Evolutionary conservation across 1,284 basidiomycete species (phyloP).

Genomic region (Vanrija sp.): DNA sequence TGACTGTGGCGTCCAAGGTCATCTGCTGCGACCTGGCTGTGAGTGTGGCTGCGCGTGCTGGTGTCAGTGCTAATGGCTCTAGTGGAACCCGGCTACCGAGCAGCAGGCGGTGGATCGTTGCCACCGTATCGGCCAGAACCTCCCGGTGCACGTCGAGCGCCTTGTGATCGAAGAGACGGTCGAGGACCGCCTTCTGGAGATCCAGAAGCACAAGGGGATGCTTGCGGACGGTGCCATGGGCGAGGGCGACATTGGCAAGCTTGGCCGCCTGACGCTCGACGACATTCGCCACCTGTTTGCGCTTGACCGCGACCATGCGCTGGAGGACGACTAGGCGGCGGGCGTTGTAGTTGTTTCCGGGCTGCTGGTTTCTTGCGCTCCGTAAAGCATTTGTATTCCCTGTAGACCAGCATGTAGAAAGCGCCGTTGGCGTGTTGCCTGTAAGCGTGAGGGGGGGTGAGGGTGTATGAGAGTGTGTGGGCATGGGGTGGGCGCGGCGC

Average conservation of each 20-base stretch:
- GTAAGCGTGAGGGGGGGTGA: too few species aligned
- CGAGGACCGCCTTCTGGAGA: slow-evolving; percentile 30
- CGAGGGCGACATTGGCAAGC: slow-evolving; percentile 35
- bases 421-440: too few species aligned
- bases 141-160: slow-evolving; percentile 76
- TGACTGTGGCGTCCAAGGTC: slow-evolving; percentile 40
- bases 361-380: too few species aligned
- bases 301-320: background rate
- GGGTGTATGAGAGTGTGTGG: too few species aligned
- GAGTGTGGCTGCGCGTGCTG: background rate
- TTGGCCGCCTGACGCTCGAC: slow-evolving; percentile 13
- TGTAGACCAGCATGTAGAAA: too few species aligned
- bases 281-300: slow-evolving; percentile 18
- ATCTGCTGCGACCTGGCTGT: slow-evolving; percentile 18
- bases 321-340: too few species aligned
- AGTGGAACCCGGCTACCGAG: slow-evolving; percentile 47
- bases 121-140: slow-evolving; percentile 88
- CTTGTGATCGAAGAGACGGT: slow-evolving; percentile 56
- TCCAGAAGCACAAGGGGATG: slow-evolving; percentile 38
- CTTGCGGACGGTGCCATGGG: slow-evolving; percentile 49
- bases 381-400: too few species aligned
- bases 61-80: background rate
- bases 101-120: slow-evolving; percentile 50
- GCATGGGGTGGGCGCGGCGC: too few species aligned
- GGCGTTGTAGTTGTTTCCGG: too few species aligned